Evolutionary conservation across 2,329 filamentous ascomycete species (phyloP), one percentile per base, ranked within the genome.

Genomic region (Sporothrix euskadiensis): DNA sequence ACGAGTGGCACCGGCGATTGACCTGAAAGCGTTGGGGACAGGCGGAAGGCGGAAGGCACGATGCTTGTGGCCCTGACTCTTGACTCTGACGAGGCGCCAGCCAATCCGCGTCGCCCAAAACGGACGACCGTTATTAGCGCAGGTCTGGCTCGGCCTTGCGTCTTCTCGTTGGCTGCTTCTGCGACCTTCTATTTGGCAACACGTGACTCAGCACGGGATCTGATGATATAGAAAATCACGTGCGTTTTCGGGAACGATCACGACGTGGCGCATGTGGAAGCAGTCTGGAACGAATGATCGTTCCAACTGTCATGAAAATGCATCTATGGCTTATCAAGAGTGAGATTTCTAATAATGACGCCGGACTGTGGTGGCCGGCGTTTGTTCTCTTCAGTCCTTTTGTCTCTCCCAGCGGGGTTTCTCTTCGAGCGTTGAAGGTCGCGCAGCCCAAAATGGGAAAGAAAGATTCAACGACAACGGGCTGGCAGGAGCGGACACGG

Each of bases 111-210:
- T 22, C 9, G 19, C 30, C 66, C 47, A 69, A 69, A 54, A 54
- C 66, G 22, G 47, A 16, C 47, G 19, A 16, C 66, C 12, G 65
- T 54, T 69, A 69, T 54, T 69, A 69, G 66, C 44, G 44, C 65
- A 49, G 1, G 8, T 10, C 16, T 32, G 39, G 14, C 56, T 26
- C 22, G 65, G 22, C 65, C 65, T 68, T 32, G 65, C 8, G 65
- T 16, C 26, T 49, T 68, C 61, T 39, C 32, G 35, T 32, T 61
- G 57, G 57, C 9, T 16, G 57, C 47, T 65, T 65, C 65, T 68
- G 30, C 32, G 44, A 66, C 61, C 61, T 66, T 66, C 65, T 30
- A 68, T n/a, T 8, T 16, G 12, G 30, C 7, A 39, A 35, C 65
- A 68, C 65, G 65, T 12, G 61, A 35, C n/a, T 12, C n/a, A 16